Evolutionary conservation across 768 basidiomycete species (phyloP).

Genomic region (Rhodocollybia butyracea): DNA sequence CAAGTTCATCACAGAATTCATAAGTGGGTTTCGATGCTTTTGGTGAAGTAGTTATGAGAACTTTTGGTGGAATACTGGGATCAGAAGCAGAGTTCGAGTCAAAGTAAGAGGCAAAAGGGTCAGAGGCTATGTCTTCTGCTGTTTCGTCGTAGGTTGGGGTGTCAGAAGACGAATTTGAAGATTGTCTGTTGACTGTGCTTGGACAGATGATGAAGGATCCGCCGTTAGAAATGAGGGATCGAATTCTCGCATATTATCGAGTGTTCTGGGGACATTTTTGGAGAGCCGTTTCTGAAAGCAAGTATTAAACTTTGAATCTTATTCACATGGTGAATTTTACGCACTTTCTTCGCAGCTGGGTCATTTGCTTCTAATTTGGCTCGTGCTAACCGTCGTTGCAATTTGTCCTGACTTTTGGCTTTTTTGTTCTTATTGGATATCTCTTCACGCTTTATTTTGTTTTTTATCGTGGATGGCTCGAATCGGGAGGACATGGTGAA

Average conservation of each 20-base stretch:
- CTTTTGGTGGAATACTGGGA: slow-evolving; percentile 74
- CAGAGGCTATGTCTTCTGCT: slow-evolving; percentile 65
- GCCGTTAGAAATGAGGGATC: slow-evolving; percentile 67
- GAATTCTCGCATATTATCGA: slow-evolving; percentile 91
- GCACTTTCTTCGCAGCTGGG: slow-evolving; percentile 75
- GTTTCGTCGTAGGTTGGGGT: slow-evolving; percentile 48
- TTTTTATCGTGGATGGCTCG: slow-evolving; percentile 70
- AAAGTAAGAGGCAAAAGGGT: slow-evolving; percentile 79
- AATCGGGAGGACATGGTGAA: slow-evolving; percentile 53
- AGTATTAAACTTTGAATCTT: not conserved
- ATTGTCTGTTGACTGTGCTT: slow-evolving; percentile 11
- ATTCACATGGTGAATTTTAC: not conserved
- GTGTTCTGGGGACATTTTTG: slow-evolving; percentile 85
- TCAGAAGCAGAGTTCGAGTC: slow-evolving; percentile 68
- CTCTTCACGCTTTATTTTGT: slow-evolving; percentile 87
- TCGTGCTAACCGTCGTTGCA: slow-evolving; percentile 73
- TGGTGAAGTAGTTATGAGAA: slow-evolving; percentile 87
- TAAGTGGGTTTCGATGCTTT: slow-evolving; percentile 88
- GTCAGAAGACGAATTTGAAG: slow-evolving; percentile 35
- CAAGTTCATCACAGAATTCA: slow-evolving; percentile 89
- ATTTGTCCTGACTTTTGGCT: slow-evolving; percentile 75
- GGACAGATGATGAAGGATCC: slow-evolving; percentile 39
- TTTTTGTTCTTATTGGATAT: slow-evolving; percentile 69
- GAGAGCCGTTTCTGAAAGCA: slow-evolving; percentile 67
- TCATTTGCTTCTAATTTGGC: slow-evolving; percentile 77